Conservation (phyloP, 768 basidiomycete genomes). For the Tricholoma bakamatsutake region DNA sequence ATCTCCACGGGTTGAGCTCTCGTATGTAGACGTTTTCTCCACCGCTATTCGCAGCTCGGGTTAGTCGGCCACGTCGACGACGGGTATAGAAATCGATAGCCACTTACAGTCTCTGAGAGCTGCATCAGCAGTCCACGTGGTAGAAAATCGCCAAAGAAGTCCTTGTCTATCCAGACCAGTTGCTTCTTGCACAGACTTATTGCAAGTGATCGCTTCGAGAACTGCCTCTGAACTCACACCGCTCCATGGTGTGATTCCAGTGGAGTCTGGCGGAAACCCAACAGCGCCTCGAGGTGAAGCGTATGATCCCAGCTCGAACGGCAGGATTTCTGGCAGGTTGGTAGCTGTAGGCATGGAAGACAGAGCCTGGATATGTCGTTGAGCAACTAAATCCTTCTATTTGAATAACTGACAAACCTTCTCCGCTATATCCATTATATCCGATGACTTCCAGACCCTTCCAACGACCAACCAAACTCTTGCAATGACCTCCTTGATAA, state of each 20-base stretch:
- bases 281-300: conserved; percentile 39
- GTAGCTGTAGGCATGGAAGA: conserved; percentile 28
- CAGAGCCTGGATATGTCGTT: conserved; percentile 36
- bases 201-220: conserved; percentile 49
- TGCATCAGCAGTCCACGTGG: conserved; percentile 66
- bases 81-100: conserved; percentile 1
- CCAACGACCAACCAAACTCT: conserved; percentile 67
- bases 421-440: conserved; percentile 48
- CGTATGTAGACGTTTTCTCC: conserved; percentile 47
- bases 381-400: conserved; percentile 5
- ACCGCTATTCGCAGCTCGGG: conserved; percentile 34
- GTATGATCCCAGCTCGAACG: conserved; percentile 33
- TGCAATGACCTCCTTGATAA: conserved; percentile 58
- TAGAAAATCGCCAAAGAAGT: conserved; percentile 48
- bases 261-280: conserved; percentile 30
- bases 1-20: conserved; percentile 55
- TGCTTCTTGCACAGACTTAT: conserved; percentile 50
- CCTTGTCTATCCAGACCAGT: conserved; percentile 56
- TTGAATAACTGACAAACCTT: conserved; percentile 35
- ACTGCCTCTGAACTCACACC: conserved; percentile 50
- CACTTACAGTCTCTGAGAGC: conserved; percentile 73
- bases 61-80: background rate
- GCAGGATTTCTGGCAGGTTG: conserved; percentile 29
- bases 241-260: conserved; percentile 25
- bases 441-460: conserved; percentile 58